A percentile compares a stretch with the other conserved stretches of the same genome.
These are phyloP conservation scores for Neofusicoccum kwambonambiense DNA, from an alignment of 2,329 filamentous ascomycete species.

Conservation along the genomic window DNA sequence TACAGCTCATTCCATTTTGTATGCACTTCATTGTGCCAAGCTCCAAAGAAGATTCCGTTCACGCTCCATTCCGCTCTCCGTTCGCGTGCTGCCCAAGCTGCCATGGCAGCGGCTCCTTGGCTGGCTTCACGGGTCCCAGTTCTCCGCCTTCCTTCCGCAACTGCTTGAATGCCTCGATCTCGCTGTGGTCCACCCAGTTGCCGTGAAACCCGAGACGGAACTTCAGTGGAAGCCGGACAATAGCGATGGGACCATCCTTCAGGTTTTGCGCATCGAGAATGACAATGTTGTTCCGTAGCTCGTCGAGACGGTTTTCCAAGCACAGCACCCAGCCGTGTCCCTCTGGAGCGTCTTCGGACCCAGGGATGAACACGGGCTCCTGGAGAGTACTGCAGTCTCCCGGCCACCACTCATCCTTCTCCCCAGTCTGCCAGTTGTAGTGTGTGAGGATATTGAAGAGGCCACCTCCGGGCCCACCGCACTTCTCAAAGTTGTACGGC, in stretches of 20 bases:
- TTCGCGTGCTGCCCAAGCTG: slow-evolving; percentile 25
- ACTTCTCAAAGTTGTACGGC: slow-evolving; percentile 34
- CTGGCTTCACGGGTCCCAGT: slow-evolving; percentile 27
- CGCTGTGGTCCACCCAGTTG: slow-evolving; percentile 32
- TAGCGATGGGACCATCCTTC: slow-evolving; percentile 38
- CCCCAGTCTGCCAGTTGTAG: slow-evolving; percentile 32
- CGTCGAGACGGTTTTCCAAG: slow-evolving; percentile 42
- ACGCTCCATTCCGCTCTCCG: slow-evolving; percentile 18
- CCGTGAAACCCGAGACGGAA: slow-evolving; percentile 33
- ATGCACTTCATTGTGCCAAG: too few species aligned
- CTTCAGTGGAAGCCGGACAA: slow-evolving; percentile 41
- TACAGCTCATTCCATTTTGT: too few species aligned
- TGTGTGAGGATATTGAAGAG: slow-evolving; percentile 36
- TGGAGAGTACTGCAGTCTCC: slow-evolving; percentile 47
- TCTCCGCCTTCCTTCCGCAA: slow-evolving; percentile 29
- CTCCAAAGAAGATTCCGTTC: neutral
- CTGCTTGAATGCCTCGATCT: slow-evolving; percentile 31
- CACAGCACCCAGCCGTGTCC: slow-evolving; percentile 53
- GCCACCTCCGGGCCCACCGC: slow-evolving; percentile 31
- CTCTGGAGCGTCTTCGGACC: slow-evolving; percentile 40
- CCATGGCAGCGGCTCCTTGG: slow-evolving; percentile 30
- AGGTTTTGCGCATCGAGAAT: slow-evolving; percentile 45
- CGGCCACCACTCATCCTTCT: slow-evolving; percentile 35
- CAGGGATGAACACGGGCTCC: slow-evolving; percentile 55
- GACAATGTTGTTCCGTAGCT: slow-evolving; percentile 41